phyloP scores from a whole-genome alignment of 371 early-diverging fungal genomes.

The Lichtheimia ornata region DNA sequence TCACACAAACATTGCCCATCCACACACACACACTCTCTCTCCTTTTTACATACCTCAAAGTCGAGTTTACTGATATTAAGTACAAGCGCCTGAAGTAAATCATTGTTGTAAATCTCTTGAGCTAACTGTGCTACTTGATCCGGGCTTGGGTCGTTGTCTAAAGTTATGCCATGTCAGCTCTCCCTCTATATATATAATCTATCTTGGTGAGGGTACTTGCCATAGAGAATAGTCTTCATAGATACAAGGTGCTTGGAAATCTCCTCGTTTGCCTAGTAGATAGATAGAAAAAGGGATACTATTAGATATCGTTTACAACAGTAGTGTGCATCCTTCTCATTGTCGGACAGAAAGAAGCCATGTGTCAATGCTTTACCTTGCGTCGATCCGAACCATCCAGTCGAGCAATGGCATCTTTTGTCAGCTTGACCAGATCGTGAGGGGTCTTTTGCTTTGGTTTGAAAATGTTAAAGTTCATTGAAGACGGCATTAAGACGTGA shows the following conservation, averaged over 20 bases:
- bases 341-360: slow-evolving; percentile 1
- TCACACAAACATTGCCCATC: neutral
- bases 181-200: neutral
- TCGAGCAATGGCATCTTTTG: slow-evolving; percentile 79
- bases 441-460: slow-evolving; percentile 88
- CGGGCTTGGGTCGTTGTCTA: slow-evolving; percentile 86
- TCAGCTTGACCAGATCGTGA: slow-evolving; percentile 82
- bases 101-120: slow-evolving; percentile 91
- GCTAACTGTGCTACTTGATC: slow-evolving; percentile 93
- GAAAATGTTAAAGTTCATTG: slow-evolving; percentile 86
- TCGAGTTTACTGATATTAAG: slow-evolving; percentile 87
- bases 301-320: no score
- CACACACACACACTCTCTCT: no score
- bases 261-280: slow-evolving; percentile 87
- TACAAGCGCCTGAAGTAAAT: slow-evolving; percentile 83
- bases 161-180: neutral
- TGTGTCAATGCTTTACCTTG: slow-evolving; percentile 43
- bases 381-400: slow-evolving; percentile 69
- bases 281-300: neutral
- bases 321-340: no score
- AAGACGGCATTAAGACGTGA: slow-evolving; percentile 11
- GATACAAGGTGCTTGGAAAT: slow-evolving; percentile 88
- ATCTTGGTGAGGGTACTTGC: slow-evolving; percentile 56
- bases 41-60: slow-evolving; percentile 74
- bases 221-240: slow-evolving; percentile 92